Base-by-base conservation (phyloP, 495 filamentous ascomycete genomes). In the Oidiodendron maius region DNA sequence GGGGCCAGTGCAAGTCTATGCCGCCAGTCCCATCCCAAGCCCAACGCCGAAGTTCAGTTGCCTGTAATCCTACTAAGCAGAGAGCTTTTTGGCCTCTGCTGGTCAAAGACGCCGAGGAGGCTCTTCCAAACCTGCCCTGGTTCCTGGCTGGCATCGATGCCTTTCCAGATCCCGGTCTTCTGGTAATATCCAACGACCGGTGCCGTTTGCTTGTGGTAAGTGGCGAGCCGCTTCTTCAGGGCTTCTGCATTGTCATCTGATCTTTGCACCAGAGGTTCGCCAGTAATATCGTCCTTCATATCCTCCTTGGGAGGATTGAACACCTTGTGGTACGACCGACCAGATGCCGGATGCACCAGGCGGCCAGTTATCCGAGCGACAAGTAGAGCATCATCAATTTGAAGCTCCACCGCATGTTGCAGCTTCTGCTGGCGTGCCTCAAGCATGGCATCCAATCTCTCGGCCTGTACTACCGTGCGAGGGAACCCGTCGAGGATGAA, bases 401-500 rank as follows among this genome's bases (percentile, higher is more conserved):
- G 83, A 52, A 99, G 81, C 74, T 99, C 93, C 46, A 97, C 71
- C 51, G 90, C 94, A 69, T 96, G 90, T 65, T 95, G 82, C 51
- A 97, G 82, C 61, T 82, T 83, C 68, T 91, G 81, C 53, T 81
- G 66, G 57, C 85, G 82, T 43, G 64, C 72, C 13, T 58, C 48
- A 51, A 98, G 83, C 93, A 98, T 98, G 48, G 78, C 76, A 70
- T 98, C 93, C 61, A 98, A 82, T 56, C 89, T 83, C 67, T 95
- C 85, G 39, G 93, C 93, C 71, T 98, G 93, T 32, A 89, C 81
- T 46, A 97, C 90, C 15, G 93, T 98, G 53, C 93, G 85, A 22
- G 93, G 93, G 79, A 98, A 98, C 56, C 93, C 93, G 64, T 98
- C 93, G 63, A 98, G 85, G 60, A 98, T 98, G 76, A 98, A 98